These are phyloP conservation scores for Zychaea mexicana DNA, from an alignment of 371 early-diverging fungal genomes.

Conservation along the genomic window DNA sequence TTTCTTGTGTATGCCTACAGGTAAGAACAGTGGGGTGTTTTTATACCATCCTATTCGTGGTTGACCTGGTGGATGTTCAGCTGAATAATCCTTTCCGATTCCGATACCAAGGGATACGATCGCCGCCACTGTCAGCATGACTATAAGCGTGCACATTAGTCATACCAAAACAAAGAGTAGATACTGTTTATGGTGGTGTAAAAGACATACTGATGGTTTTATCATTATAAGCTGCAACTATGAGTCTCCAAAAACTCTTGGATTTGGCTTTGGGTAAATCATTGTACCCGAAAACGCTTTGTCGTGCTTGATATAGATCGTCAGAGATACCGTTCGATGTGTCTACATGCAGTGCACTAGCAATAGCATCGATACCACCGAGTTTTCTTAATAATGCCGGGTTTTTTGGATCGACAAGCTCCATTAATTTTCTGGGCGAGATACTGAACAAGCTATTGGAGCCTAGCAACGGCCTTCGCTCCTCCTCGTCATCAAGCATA, in stretches of 20 bases:
- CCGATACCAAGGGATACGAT: constrained; percentile 78
- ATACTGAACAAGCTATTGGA: constrained; percentile 51
- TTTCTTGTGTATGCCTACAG: too few species aligned
- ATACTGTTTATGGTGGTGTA: too few species aligned
- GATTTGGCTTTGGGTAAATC: constrained; percentile 66
- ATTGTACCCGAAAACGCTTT: constrained; percentile 71
- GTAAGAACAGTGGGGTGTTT: too few species aligned
- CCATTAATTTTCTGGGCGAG: constrained; percentile 45
- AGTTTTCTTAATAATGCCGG: constrained; percentile 57
- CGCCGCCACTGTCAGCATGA: constrained; percentile 74
- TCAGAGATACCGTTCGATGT: constrained; percentile 60
- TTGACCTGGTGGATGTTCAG: constrained; percentile 54
- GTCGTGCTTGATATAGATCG: constrained; percentile 44
- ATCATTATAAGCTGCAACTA: constrained; percentile 70
- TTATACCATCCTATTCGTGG: constrained; percentile 70
- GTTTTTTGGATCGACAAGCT: constrained; percentile 74
- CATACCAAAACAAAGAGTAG: background rate
- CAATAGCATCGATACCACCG: constrained; percentile 68
- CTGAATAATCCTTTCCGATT: constrained; percentile 69
- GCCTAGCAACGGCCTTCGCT: constrained; percentile 11
- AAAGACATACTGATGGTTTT: constrained; percentile 63
- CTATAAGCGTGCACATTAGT: constrained; percentile 19
- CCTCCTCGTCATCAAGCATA: constrained; percentile 8
- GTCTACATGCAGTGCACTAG: constrained; percentile 65
- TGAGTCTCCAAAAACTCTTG: constrained; percentile 60